A percentile compares a stretch with the other conserved stretches of the same genome.
Evolutionary conservation across 2,329 filamentous ascomycete species (phyloP).

Genomic region (Ophiocordyceps camponoti-rufipedis): DNA sequence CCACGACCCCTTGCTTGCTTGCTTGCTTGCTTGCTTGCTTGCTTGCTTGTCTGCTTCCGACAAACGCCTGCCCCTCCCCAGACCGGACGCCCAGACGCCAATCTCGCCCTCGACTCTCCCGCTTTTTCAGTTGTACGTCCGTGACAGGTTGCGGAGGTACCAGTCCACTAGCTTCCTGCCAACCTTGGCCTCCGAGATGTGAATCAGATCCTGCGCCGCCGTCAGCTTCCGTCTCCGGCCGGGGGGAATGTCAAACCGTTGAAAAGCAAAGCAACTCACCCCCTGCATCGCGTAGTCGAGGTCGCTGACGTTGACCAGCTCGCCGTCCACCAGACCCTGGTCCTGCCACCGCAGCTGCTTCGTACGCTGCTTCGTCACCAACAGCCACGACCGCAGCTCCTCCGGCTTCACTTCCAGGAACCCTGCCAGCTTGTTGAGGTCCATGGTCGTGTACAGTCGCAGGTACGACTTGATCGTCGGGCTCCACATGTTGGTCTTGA

Average conservation of each 20-base stretch:
- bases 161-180: constrained; percentile 94
- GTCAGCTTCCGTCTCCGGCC: constrained; percentile 3
- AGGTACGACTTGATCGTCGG: constrained; percentile 97
- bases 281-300: constrained; percentile 95
- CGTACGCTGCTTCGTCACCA: constrained; percentile 97
- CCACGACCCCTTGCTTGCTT: neutral
- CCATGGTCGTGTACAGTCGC: constrained; percentile 98
- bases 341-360: constrained; percentile 89
- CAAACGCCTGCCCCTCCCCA: neutral
- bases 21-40: neutral
- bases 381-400: constrained; percentile 78
- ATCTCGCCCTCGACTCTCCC: neutral
- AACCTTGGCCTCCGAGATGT: constrained; percentile 97
- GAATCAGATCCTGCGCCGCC: constrained; percentile 62
- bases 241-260: neutral
- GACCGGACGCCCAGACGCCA: too few species aligned
- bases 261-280: constrained; percentile 34
- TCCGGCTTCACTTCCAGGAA: constrained; percentile 97
- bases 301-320: constrained; percentile 83
- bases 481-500: constrained; percentile 97
- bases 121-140: constrained; percentile 55
- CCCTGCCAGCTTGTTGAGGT: constrained; percentile 90
- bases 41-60: neutral
- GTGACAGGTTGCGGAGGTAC: constrained; percentile 93
- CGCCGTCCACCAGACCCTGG: constrained; percentile 76